Evolutionary conservation across 176 grass and related monocot genomes (phyloP).

Genomic region (sorghum (Sorghum bicolor)): DNA sequence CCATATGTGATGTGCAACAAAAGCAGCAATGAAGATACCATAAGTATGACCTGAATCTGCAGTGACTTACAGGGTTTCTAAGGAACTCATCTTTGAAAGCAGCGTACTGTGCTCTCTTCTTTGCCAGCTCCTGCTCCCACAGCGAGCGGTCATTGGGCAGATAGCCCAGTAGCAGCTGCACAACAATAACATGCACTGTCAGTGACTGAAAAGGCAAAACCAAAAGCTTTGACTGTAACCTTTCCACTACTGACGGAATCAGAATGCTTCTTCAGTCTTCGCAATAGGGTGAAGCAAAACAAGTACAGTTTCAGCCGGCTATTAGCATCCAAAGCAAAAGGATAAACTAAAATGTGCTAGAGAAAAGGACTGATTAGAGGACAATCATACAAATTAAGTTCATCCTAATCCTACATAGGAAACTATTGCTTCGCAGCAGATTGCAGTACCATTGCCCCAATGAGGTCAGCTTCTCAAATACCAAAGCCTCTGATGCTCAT

Average conservation of each 20-base stretch:
- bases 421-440: not conserved
- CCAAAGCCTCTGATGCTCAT: not conserved
- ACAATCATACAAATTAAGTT: not conserved
- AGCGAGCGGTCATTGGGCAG: slow-evolving; percentile 59
- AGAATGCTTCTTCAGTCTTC: not conserved
- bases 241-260: slow-evolving; percentile 11
- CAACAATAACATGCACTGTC: slow-evolving; percentile 19
- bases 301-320: not conserved
- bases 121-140: slow-evolving; percentile 69
- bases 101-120: slow-evolving; percentile 60
- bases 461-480: not conserved
- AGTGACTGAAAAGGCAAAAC: slow-evolving; percentile 15
- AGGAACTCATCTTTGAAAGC: slow-evolving; percentile 81
- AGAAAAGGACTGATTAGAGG: not conserved
- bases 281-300: not conserved
- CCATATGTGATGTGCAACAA: not conserved
- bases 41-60: slow-evolving; percentile 2
- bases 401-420: not conserved
- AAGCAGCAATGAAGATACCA: slow-evolving; percentile 7
- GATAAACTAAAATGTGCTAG: not conserved
- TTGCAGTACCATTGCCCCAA: not conserved
- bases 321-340: slow-evolving; percentile 6
- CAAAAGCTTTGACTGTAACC: slow-evolving; percentile 22
- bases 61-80: slow-evolving; percentile 63
- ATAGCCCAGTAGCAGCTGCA: slow-evolving; percentile 82